phyloP scores from a whole-genome alignment of 2,329 filamentous ascomycete species.

The Ceratocystis diversiconidia region DNA sequence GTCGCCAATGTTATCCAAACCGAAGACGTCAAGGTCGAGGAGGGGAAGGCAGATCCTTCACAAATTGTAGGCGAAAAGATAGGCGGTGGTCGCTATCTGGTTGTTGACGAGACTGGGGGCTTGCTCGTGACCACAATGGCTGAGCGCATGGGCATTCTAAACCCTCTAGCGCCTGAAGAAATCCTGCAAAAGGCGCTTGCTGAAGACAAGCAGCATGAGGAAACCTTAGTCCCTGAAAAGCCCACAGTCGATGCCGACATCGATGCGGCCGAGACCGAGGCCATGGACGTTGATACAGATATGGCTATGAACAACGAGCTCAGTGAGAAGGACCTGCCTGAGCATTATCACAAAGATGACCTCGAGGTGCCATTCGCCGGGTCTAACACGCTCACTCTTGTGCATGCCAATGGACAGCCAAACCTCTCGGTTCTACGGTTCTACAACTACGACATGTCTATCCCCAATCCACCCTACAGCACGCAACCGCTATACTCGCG shows the following conservation, averaged over 20 bases:
- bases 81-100: slow-evolving; percentile 50
- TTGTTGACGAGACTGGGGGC: slow-evolving; percentile 77
- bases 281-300: neutral
- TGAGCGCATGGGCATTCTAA: slow-evolving; percentile 74
- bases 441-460: slow-evolving; percentile 67
- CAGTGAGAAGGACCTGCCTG: slow-evolving; percentile 7
- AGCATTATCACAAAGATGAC: slow-evolving; percentile 28
- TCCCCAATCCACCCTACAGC: slow-evolving; percentile 40
- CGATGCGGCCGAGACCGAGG: neutral
- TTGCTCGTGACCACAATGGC: slow-evolving; percentile 71
- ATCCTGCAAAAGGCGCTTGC: slow-evolving; percentile 10
- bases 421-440: slow-evolving; percentile 81
- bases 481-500: slow-evolving; percentile 70
- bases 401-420: slow-evolving; percentile 72
- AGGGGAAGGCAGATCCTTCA: slow-evolving; percentile 18
- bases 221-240: neutral
- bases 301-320: neutral
- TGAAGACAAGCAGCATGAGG: slow-evolving; percentile 6
- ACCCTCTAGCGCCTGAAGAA: slow-evolving; percentile 29
- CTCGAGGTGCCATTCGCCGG: slow-evolving; percentile 51
- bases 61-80: slow-evolving; percentile 12
- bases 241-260: neutral
- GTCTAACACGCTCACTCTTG: slow-evolving; percentile 63
- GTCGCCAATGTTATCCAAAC: slow-evolving; percentile 13
- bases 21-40: slow-evolving; percentile 3